Conservation (phyloP, 257 asterid genomes). For the Plantago ovata region DNA sequence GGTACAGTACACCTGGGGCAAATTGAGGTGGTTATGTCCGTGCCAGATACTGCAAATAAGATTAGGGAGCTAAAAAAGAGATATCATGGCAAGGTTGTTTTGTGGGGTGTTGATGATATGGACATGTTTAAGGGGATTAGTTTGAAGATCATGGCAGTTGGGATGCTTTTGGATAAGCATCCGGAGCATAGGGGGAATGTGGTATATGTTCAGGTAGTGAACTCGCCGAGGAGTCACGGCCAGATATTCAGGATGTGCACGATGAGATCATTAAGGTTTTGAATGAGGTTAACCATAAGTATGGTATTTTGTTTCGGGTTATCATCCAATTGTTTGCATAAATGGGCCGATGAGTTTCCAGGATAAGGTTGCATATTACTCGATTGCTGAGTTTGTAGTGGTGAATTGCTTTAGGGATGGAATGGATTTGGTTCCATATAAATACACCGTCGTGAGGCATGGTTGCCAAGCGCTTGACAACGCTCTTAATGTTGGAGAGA, state of each 20-base stretch:
- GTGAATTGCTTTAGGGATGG: no score
- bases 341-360: no score
- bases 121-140: conserved; percentile 60
- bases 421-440: no score
- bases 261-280: conserved; percentile 37
- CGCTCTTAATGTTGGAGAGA: no score
- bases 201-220: conserved; percentile 45
- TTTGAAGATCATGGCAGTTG: conserved; percentile 44
- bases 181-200: conserved; percentile 31
- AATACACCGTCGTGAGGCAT: no score
- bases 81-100: conserved; percentile 39
- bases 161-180: conserved; percentile 35
- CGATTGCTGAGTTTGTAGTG: no score
- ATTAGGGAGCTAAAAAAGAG: conserved; percentile 28
- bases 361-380: no score
- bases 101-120: conserved; percentile 55
- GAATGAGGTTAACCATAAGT: conserved; percentile 25
- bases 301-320: conserved; percentile 29
- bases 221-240: conserved; percentile 44
- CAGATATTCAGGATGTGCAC: conserved; percentile 46
- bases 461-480: no score
- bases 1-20: conserved; percentile 44
- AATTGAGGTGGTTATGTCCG: conserved; percentile 31
- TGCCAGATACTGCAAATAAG: conserved; percentile 23
- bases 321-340: conserved; percentile 25